A percentile compares a stretch with the other conserved stretches of the same genome.
Evolutionary conservation across 768 basidiomycete species (phyloP).

Genomic region (Daedaleopsis sinensis): DNA sequence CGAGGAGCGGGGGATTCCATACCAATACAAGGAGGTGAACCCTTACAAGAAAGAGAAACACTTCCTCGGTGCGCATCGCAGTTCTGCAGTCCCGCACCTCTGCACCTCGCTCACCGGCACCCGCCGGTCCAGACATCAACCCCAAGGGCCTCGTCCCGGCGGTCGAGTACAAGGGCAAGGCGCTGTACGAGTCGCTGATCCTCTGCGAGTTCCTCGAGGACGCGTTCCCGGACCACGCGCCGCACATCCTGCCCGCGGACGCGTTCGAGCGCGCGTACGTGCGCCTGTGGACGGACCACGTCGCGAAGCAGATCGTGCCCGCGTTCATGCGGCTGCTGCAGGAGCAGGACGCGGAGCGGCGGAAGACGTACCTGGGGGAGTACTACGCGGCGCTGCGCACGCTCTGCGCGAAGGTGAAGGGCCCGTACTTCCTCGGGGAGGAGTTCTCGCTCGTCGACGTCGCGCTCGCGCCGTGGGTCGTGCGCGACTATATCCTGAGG

Average conservation of each 20-base stretch:
- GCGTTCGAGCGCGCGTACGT: slow-evolving; percentile 53
- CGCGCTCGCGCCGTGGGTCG: slow-evolving; percentile 58
- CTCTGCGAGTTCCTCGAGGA: slow-evolving; percentile 72
- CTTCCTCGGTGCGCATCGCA: slow-evolving; percentile 46
- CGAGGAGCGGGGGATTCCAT: slow-evolving; percentile 67
- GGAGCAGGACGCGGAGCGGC: slow-evolving; percentile 41
- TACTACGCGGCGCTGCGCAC: slow-evolving; percentile 41
- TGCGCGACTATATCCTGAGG: slow-evolving; percentile 48
- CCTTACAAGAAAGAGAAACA: slow-evolving; percentile 70
- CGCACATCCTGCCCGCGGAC: slow-evolving; percentile 54
- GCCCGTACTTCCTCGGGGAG: slow-evolving; percentile 60
- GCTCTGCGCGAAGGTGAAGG: slow-evolving; percentile 41
- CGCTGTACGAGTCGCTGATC: slow-evolving; percentile 66
- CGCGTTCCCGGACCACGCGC: slow-evolving; percentile 47
- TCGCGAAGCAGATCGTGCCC: slow-evolving; percentile 56
- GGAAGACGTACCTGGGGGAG: slow-evolving; percentile 39
- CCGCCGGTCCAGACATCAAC: slow-evolving; percentile 48
- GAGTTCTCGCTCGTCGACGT: slow-evolving; percentile 57
- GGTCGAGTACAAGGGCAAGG: slow-evolving; percentile 51
- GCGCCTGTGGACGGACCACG: slow-evolving; percentile 61
- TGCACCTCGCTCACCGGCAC: background rate
- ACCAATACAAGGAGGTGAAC: slow-evolving; percentile 69
- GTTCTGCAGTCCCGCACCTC: background rate
- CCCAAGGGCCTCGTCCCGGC: slow-evolving; percentile 73
- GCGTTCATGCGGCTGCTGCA: slow-evolving; percentile 45